Conservation (phyloP, 1,284 basidiomycete species). For the Sanghuangporus sanghuang region DNA sequence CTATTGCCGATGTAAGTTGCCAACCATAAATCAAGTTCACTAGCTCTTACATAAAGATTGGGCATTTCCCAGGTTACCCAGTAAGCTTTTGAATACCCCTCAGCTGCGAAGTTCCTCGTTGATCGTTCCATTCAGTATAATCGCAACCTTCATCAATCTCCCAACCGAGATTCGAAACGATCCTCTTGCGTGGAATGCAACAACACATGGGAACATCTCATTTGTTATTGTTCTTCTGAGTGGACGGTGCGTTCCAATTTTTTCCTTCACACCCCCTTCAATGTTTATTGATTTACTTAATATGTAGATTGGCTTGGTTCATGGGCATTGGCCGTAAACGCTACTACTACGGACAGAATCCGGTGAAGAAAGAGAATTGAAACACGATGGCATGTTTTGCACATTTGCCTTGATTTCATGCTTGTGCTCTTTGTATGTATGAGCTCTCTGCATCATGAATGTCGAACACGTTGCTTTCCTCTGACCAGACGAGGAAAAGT, state of each 20-base stretch:
- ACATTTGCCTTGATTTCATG: background rate
- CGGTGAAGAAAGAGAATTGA: conserved; percentile 20
- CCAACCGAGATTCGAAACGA: conserved; percentile 51
- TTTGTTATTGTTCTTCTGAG: conserved; percentile 46
- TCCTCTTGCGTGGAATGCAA: conserved; percentile 56
- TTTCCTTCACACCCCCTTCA: background rate
- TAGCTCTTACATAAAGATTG: background rate
- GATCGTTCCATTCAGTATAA: conserved; percentile 38
- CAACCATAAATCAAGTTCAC: background rate
- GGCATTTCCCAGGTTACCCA: conserved; percentile 39
- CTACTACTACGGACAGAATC: conserved; percentile 42
- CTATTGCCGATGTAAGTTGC: conserved; percentile 65
- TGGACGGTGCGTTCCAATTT: conserved; percentile 40
- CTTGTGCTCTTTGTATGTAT: too few relatives aligned
- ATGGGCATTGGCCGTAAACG: conserved; percentile 53
- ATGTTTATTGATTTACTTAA: background rate
- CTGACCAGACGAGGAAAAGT: background rate
- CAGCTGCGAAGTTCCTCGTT: background rate
- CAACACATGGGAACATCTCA: conserved; percentile 73
- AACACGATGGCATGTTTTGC: background rate
- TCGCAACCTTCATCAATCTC: conserved; percentile 49
- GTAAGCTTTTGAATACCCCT: conserved; percentile 34
- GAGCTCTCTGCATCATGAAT: background rate
- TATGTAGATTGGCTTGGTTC: conserved; percentile 58
- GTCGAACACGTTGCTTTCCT: background rate